phyloP scores from a whole-genome alignment of 2,329 filamentous ascomycete species.

The Byssochlamys sp. region DNA sequence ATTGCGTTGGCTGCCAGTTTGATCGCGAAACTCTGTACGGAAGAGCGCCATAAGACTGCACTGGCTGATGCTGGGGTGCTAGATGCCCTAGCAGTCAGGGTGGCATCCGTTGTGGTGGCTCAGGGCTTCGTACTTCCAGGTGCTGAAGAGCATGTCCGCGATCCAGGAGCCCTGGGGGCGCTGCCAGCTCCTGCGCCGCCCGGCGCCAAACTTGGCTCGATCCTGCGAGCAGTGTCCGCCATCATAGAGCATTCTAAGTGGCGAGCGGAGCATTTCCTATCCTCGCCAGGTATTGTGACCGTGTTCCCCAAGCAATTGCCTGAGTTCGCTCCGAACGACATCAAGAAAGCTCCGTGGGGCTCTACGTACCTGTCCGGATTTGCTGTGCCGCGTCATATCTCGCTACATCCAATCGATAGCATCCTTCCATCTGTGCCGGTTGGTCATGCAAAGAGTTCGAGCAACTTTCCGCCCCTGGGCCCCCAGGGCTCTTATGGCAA shows the following conservation, averaged over 20 bases:
- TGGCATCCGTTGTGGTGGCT: conserved; percentile 61
- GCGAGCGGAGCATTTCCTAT: conserved; percentile 61
- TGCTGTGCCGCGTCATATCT: conserved; percentile 36
- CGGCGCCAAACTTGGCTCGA: conserved; percentile 52
- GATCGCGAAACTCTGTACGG: conserved; percentile 55
- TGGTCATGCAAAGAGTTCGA: conserved; percentile 22
- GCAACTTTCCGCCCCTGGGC: conserved; percentile 48
- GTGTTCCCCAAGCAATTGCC: conserved; percentile 52
- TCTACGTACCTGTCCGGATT: conserved; percentile 46
- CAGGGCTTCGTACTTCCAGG: conserved; percentile 60
- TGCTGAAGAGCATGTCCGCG: conserved; percentile 47
- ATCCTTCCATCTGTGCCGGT: conserved; percentile 48
- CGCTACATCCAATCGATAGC: conserved; percentile 53
- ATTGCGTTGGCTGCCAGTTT: conserved; percentile 37
- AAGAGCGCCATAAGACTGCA: conserved; percentile 60
- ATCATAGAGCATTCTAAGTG: conserved; percentile 72
- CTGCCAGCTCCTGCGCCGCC: conserved; percentile 55
- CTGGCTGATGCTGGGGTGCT: conserved; percentile 65
- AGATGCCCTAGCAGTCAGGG: conserved; percentile 63
- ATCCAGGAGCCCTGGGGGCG: conserved; percentile 46
- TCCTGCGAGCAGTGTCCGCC: conserved; percentile 66
- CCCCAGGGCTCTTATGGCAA: conserved; percentile 28
- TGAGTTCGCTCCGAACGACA: conserved; percentile 43
- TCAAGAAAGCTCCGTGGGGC: conserved; percentile 43
- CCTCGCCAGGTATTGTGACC: conserved; percentile 58